Evolutionary conservation across 768 basidiomycete genomes (phyloP), one percentile per base, ranked within the genome.

Genomic region (Termitomyces sp.): DNA sequence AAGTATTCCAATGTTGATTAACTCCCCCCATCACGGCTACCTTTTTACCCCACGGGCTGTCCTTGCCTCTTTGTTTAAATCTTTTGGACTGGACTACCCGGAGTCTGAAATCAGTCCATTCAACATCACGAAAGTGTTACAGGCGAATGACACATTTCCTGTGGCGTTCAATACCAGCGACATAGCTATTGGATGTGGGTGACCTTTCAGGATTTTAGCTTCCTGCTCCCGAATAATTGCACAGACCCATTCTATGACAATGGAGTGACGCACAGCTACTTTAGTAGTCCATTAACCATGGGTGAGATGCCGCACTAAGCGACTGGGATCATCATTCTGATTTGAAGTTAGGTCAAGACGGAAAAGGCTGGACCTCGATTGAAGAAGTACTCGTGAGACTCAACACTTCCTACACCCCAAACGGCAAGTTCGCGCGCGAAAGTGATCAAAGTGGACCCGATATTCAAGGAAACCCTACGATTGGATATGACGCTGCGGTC

Each of bases 401-500:
- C 11, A 72, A 75, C 43, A 70, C 70, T 30, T 63, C 66, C 10
- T 74, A 64, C 50, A 64, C 74, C 4, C 69, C 71, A 0, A 58
- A 66, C 28, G 73, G 72, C 30, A 59, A 54, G 5, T 76, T 73
- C 51, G 60, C 63, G 5, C 48, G 60, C 15, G 55, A 53, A 33
- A 64, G 66, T 19, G 51, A 63, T 5, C 23, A 46, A 5, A 57
- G 56, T 26, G 26, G 65, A 2, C 67, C 64, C 6, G 68, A 70
- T 50, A 50, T 33, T 19, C 52, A 63, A 15, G 72, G 73, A 11
- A 62, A 62, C 26, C 54, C 63, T 10, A 71, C 71, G 4, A 68
- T 78, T 31, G 76, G 75, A 2, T 73, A 70, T 33, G 76, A 78
- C 50, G 70, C 73, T 10, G 71, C 67, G 1, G 67, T 75, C 26